Conservation (phyloP, 805 yeast genomes). For the Monosporozyma siamensis region DNA sequence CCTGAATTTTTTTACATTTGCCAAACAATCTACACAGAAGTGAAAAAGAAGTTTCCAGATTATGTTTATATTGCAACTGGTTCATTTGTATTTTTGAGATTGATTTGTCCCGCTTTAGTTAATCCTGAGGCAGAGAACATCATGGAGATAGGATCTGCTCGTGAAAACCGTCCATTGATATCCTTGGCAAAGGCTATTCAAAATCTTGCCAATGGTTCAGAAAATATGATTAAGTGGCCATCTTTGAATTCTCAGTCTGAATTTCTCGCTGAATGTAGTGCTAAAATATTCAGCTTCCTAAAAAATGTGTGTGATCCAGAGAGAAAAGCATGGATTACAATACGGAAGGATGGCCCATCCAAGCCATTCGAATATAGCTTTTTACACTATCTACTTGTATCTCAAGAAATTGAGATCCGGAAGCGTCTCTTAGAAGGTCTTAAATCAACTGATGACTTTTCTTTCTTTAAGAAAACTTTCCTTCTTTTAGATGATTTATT, state of each 20-base stretch:
- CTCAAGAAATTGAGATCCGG: constrained; percentile 37
- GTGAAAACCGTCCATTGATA: constrained; percentile 55
- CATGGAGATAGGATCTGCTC: constrained; percentile 32
- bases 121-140: constrained; percentile 57
- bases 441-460: constrained; percentile 15
- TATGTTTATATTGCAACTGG: constrained; percentile 69
- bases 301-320: constrained; percentile 27
- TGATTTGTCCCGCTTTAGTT: constrained; percentile 82
- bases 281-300: constrained; percentile 35
- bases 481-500: constrained; percentile 40
- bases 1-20: constrained; percentile 64
- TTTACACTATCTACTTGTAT: constrained; percentile 42
- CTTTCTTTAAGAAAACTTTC: constrained; percentile 23
- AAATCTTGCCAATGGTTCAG: constrained; percentile 75
- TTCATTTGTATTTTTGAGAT: constrained; percentile 72
- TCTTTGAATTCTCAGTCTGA: constrained; percentile 35
- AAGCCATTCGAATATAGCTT: constrained; percentile 27
- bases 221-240: constrained; percentile 57
- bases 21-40: constrained; percentile 48
- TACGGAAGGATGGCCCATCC: constrained; percentile 17
- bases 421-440: constrained; percentile 14
- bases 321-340: constrained; percentile 11
- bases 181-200: constrained; percentile 78
- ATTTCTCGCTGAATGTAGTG: constrained; percentile 34
- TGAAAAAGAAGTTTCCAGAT: constrained; percentile 54